These are phyloP conservation scores for Yarrowia hollandica DNA, from an alignment of 805 yeast genomes.

Conservation along the genomic window DNA sequence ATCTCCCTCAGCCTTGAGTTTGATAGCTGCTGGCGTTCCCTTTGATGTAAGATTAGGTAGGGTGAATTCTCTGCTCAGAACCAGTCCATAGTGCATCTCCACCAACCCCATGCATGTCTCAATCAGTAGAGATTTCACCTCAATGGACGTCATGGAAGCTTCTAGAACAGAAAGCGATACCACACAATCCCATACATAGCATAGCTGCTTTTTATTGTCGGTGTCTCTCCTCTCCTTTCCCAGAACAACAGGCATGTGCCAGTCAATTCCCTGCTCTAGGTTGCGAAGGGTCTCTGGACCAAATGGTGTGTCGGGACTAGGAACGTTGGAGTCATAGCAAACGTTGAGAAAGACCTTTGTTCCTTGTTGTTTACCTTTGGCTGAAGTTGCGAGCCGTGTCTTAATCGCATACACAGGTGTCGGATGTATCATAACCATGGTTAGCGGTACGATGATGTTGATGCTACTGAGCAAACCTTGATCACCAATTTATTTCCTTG, in stretches of 20 bases:
- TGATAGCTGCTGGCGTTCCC: conserved; percentile 55
- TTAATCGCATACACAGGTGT: conserved; percentile 73
- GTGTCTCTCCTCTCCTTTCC: conserved; percentile 53
- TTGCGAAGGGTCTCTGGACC: conserved; percentile 61
- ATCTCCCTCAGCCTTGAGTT: conserved; percentile 8
- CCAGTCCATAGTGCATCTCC: conserved; percentile 54
- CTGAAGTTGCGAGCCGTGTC: conserved; percentile 48
- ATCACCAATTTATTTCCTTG: too few relatives aligned
- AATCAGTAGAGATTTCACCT: conserved; percentile 62
- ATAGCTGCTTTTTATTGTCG: conserved; percentile 66
- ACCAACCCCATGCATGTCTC: conserved; percentile 86
- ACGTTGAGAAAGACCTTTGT: conserved; percentile 78
- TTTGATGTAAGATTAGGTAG: conserved; percentile 73
- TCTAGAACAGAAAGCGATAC: conserved; percentile 61
- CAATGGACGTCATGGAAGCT: conserved; percentile 60
- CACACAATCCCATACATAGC: conserved; percentile 77
- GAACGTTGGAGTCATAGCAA: conserved; percentile 65
- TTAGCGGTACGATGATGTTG: neutral
- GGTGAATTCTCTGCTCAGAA: conserved; percentile 60
- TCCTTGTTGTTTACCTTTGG: conserved; percentile 39
- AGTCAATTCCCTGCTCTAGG: conserved; percentile 63
- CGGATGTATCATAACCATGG: conserved; percentile 46
- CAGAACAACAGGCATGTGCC: conserved; percentile 84
- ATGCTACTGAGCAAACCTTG: neutral
- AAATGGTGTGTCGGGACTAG: conserved; percentile 57